These are phyloP conservation scores for Lachnellula hyalina DNA, from an alignment of 2,329 filamentous ascomycete species.

Conservation along the genomic window DNA sequence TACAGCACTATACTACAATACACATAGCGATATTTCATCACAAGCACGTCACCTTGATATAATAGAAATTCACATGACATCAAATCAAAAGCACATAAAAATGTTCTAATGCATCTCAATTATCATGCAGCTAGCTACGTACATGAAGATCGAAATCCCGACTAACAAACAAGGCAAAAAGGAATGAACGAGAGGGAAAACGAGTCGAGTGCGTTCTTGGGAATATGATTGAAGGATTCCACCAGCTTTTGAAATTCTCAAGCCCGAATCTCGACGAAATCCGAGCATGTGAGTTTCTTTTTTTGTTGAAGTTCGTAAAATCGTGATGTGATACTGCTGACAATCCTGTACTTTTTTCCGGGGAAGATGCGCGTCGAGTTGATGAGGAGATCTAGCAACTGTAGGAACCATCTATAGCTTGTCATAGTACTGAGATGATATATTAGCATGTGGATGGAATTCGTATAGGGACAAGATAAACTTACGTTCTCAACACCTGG, in stretches of 20 bases:
- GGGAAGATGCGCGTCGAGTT: conserved; percentile 19
- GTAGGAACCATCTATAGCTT: conserved; percentile 68
- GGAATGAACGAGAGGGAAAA: conserved; percentile 17
- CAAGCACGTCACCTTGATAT: no score
- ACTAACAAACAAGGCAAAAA: conserved; percentile 19
- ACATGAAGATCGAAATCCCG: conserved; percentile 24
- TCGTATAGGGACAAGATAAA: conserved; percentile 29
- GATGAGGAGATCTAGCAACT: conserved; percentile 29
- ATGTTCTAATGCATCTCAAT: conserved; percentile 25
- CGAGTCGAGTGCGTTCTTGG: conserved; percentile 16
- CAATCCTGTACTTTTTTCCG: conserved; percentile 20
- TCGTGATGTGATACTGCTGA: conserved; percentile 26
- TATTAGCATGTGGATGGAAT: conserved; percentile 35
- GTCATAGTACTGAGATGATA: conserved; percentile 78
- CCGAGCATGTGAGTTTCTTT: no score
- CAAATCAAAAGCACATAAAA: not conserved
- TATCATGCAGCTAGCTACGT: conserved; percentile 29
- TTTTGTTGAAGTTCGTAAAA: conserved; percentile 13
- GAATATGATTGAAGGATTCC: not conserved
- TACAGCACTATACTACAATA: no score
- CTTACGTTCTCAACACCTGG: conserved; percentile 94
- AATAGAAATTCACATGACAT: no score
- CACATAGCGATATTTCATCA: no score
- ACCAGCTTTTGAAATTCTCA: conserved; percentile 12
- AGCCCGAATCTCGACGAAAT: not conserved